Evolutionary conservation across 257 asterid species (phyloP).

Genomic region (Coffea canephora): DNA sequence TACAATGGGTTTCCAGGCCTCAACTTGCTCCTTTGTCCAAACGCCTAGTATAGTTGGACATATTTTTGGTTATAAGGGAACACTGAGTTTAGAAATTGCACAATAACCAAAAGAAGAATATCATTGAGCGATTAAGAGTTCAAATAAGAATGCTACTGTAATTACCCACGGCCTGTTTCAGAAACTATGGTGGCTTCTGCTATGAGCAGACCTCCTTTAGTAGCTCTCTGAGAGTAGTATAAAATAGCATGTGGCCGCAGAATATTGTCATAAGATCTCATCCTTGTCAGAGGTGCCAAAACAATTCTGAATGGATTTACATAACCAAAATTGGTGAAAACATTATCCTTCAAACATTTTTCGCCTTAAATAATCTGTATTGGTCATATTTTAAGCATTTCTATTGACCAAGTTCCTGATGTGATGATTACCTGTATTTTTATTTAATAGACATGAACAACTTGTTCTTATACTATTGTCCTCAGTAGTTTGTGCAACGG

Average conservation of each 20-base stretch:
- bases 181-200: slow-evolving; percentile 58
- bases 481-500: too few relatives aligned
- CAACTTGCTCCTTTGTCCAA: slow-evolving; percentile 30
- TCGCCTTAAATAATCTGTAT: too few relatives aligned
- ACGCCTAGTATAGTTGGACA: slow-evolving; percentile 25
- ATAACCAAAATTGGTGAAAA: not conserved
- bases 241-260: slow-evolving; percentile 68
- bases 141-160: not conserved
- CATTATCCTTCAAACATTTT: slow-evolving; percentile 20
- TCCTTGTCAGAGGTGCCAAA: slow-evolving; percentile 45
- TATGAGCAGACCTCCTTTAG: slow-evolving; percentile 47
- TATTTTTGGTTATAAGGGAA: not conserved
- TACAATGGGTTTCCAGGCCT: slow-evolving; percentile 38
- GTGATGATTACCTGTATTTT: too few relatives aligned
- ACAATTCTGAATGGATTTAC: slow-evolving; percentile 31
- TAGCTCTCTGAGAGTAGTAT: slow-evolving; percentile 66
- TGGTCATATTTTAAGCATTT: too few relatives aligned
- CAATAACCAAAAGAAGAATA: not conserved
- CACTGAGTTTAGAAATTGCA: not conserved
- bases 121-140: not conserved
- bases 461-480: too few relatives aligned
- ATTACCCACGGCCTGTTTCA: slow-evolving; percentile 46
- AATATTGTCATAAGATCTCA: slow-evolving; percentile 47
- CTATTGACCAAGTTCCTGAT: too few relatives aligned
- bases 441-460: too few relatives aligned